Evolutionary conservation across 2,329 filamentous ascomycete genomes (phyloP).

Genomic region (Colletotrichum sp.): DNA sequence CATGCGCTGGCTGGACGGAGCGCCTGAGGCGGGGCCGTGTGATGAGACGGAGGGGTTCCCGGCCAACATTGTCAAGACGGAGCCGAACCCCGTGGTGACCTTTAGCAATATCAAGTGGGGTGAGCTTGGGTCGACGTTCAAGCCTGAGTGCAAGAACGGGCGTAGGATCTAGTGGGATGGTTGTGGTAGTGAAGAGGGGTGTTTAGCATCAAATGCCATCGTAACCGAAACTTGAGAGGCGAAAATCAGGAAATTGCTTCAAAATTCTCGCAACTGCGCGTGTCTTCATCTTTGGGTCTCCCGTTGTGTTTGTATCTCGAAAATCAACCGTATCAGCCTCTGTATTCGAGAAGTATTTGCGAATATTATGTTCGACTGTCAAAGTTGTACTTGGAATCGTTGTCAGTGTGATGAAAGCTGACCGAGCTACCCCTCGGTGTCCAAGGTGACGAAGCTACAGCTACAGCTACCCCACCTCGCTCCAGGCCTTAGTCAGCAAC

Average conservation of each 20-base stretch:
- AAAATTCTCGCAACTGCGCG: background rate
- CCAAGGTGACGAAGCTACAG: background rate
- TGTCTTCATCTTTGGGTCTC: background rate
- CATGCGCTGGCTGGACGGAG: conserved; percentile 60
- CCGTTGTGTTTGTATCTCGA: background rate
- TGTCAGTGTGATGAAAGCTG: background rate
- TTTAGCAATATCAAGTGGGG: conserved; percentile 66
- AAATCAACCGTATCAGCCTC: fast-evolving
- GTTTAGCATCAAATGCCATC: background rate
- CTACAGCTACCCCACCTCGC: background rate
- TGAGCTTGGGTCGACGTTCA: conserved; percentile 62
- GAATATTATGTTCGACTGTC: background rate
- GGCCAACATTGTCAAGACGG: conserved; percentile 46
- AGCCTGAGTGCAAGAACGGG: conserved; percentile 19
- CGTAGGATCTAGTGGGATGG: background rate
- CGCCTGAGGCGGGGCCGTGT: conserved; percentile 54
- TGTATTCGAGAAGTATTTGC: background rate
- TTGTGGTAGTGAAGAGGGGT: background rate
- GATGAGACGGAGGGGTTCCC: conserved; percentile 58
- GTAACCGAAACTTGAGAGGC: background rate
- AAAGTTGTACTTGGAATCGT: background rate
- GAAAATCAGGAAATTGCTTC: background rate
- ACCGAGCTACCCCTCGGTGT: background rate
- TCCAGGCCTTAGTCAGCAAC: background rate
- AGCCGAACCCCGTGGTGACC: conserved; percentile 54